A percentile compares a stretch with the other conserved stretches of the same genome.
Conservation (phyloP, 2,329 filamentous ascomycete species). For the Fusarium sambucinum region DNA sequence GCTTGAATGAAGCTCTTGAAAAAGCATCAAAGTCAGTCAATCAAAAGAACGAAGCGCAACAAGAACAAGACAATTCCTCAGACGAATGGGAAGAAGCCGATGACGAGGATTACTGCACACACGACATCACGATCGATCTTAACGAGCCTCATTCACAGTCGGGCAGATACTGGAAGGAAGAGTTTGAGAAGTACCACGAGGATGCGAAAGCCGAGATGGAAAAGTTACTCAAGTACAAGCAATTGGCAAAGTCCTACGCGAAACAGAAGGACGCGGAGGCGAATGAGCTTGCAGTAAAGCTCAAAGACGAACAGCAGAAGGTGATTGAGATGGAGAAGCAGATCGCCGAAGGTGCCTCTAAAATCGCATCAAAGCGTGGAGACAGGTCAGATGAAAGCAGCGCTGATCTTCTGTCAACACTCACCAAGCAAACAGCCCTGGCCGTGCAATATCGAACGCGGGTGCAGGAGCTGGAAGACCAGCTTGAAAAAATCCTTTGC, state of each 20-base stretch:
- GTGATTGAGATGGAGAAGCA: constrained; percentile 73
- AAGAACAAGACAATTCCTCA: constrained; percentile 41
- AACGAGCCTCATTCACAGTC: constrained; percentile 81
- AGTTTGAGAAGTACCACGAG: constrained; percentile 79
- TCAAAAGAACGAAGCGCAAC: constrained; percentile 16
- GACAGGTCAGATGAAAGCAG: constrained; percentile 58
- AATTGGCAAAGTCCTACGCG: constrained; percentile 82
- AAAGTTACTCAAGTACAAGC: constrained; percentile 83
- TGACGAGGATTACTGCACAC: constrained; percentile 60
- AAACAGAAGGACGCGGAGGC: constrained; percentile 81
- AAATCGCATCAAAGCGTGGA: constrained; percentile 58
- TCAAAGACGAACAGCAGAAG: constrained; percentile 76
- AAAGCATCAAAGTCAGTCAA: constrained; percentile 38
- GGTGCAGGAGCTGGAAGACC: constrained; percentile 68
- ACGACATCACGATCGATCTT: constrained; percentile 76
- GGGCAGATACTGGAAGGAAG: constrained; percentile 82
- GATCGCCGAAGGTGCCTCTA: constrained; percentile 70
- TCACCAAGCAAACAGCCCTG: constrained; percentile 69
- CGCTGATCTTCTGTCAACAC: constrained; percentile 63
- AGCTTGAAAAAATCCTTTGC: constrained; percentile 58
- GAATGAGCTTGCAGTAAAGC: constrained; percentile 71
- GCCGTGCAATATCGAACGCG: constrained; percentile 69
- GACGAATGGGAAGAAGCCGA: constrained; percentile 67
- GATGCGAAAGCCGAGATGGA: constrained; percentile 80
- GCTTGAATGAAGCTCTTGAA: constrained; percentile 61